Base-by-base conservation (phyloP, 2,329 filamentous ascomycete genomes). In the Cadophora sp. region DNA sequence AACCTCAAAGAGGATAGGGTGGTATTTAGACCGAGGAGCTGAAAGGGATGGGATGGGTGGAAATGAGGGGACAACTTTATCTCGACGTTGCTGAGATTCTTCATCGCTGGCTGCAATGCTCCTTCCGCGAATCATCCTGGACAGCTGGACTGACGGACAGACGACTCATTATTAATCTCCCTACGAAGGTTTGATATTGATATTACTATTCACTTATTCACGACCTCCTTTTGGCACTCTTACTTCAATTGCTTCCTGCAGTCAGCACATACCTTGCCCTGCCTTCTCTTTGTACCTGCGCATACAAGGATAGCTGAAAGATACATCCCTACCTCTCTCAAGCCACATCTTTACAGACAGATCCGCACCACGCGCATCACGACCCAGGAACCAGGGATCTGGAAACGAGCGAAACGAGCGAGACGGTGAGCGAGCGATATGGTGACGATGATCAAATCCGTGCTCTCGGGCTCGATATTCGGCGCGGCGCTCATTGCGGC, bases 401-500 rank as follows among this genome's bases (percentile, higher is more conserved):
- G 20, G 55, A 58, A 22, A 27, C 55, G 55, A 56, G 33, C 30
- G 55, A 58, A 22, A 27, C 55, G 55, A 56, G 33, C 30, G 14
- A 58, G 20, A 58, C 33, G 4, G 36, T 7, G 36, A 41, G 20
- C 27, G 27, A 18, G 33, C 33, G n/a, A 22, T 24, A 58, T 41
- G 60, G 30, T 30, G 48, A 36, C 33, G 20, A 22, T 39, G 20
- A 11, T 66, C 20, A 62, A 43, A 16, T 64, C 63, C 1, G 16
- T 68, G 7, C 41, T 62, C 14, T 65, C 85, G 0, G 89, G 89
- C 27, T 83, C 82, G 48, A 81, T 83, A 55, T 91, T 91, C 71
- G 89, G 89, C 56, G 85, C 85, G 13, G 86, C 88, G 64, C 81
- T 91, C 51, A 81, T 85, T 39, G 84, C 83, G 3, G 83, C 88